Evolutionary conservation across 768 basidiomycete genomes (phyloP).

Genomic region (Phlebiopsis gigantea): DNA sequence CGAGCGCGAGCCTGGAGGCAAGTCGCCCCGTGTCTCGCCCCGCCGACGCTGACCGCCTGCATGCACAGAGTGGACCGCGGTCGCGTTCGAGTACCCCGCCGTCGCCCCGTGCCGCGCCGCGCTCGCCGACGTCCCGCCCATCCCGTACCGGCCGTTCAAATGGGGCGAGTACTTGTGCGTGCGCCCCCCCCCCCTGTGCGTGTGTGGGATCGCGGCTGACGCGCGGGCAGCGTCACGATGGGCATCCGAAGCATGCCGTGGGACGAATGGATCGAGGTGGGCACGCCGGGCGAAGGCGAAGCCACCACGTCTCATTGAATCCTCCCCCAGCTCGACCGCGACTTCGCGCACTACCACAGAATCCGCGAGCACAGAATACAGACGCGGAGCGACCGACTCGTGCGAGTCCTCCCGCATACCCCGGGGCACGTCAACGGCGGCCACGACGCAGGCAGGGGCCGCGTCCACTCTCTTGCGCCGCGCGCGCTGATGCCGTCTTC

Average conservation of each 20-base stretch:
- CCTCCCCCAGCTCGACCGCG: constrained; percentile 54
- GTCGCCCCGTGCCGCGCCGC: constrained; percentile 37
- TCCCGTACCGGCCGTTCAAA: constrained; percentile 63
- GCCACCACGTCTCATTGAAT: too few relatives aligned
- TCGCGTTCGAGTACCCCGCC: constrained; percentile 45
- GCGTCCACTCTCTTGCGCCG: neutral
- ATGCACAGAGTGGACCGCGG: constrained; percentile 46
- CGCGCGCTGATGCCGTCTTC: neutral
- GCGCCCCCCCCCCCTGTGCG: constrained; percentile 8
- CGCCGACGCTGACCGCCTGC: neutral
- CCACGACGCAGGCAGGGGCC: constrained; percentile 24
- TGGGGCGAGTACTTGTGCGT: constrained; percentile 61
- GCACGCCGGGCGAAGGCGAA: neutral
- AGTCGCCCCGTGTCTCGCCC: neutral
- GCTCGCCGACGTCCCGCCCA: constrained; percentile 43
- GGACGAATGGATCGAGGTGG: constrained; percentile 72
- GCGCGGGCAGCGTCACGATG: constrained; percentile 53
- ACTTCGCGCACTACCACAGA: constrained; percentile 47
- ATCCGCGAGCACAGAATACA: constrained; percentile 53
- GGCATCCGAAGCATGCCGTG: constrained; percentile 62
- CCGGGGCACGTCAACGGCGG: constrained; percentile 29
- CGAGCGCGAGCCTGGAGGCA: constrained; percentile 2
- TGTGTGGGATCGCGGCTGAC: neutral
- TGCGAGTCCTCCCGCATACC: constrained; percentile 46
- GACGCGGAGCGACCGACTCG: constrained; percentile 42